Evolutionary conservation across 345 rosid genomes (phyloP), one percentile per base, ranked within the genome.

Genomic region (Acer negundo): DNA sequence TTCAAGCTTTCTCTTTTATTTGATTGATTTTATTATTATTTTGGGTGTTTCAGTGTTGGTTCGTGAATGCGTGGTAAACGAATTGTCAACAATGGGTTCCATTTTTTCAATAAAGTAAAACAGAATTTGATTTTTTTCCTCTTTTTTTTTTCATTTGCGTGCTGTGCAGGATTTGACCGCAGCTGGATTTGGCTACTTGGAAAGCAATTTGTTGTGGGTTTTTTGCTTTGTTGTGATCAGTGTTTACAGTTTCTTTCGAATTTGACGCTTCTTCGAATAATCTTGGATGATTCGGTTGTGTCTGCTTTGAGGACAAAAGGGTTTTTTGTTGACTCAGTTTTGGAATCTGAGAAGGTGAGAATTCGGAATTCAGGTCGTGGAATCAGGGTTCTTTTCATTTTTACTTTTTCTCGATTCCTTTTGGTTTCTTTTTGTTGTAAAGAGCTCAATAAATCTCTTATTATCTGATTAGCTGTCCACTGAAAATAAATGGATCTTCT

Each of bases 1-100:
- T 71, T 76, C 72, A 78, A 78, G 81, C 80, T 79, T 71, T 53
- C 40, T 35, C 7, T 0, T 49, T 20, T 10, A 56, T 42, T 72
- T 51, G 3, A 10, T 38, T 26, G 15, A 19, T 26, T 10, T 31
- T 22, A 35, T 35, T 69, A n/a, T 3, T 15, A 23, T 8, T 31
- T 70, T 17, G 3, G 65, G 68, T 58, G 26, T 9, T 62, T 62
- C 28, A 19, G 7, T 35, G 19, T 53, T 53, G 0, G 12, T 40
- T 66, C 15, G 68, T 40, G 42, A 10, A 49, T 58, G 31, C 1
- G 23, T 73, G 66, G 75, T 64, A 62, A 72, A 40, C 51, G 63
- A 59, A 56, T 81, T 69, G 68, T 76, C 74, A 72, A 68, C 64
- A 63, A 62, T 62, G 53, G 26, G 64, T 69, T 59, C 35, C 69